Conservation (phyloP, 305 asterid genomes). For the Petunia hybrid region DNA sequence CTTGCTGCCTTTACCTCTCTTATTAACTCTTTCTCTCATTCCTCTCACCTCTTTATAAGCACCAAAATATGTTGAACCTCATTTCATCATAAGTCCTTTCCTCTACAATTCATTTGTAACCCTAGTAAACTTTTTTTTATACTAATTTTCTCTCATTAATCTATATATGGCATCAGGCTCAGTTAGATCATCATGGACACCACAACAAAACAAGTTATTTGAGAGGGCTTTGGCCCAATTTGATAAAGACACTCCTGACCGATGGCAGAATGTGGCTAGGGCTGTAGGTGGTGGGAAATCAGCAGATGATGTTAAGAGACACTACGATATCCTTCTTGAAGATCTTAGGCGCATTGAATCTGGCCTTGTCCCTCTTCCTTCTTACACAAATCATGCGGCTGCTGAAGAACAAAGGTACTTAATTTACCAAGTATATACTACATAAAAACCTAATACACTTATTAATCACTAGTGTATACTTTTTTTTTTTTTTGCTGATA, state of each 20-base stretch:
- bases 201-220: conserved; percentile 74
- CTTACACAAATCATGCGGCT: conserved; percentile 41
- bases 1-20: conserved; percentile 19
- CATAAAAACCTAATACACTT: background rate
- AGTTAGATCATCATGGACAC: conserved; percentile 61
- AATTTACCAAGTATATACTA: background rate
- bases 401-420: conserved; percentile 41
- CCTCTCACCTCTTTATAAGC: conserved; percentile 14
- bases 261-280: conserved; percentile 81
- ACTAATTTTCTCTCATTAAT: too few species aligned
- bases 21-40: conserved; percentile 1
- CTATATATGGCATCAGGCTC: conserved; percentile 59
- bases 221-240: conserved; percentile 77
- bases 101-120: background rate
- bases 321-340: conserved; percentile 70
- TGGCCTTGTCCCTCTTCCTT: conserved; percentile 70
- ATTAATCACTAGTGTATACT: too few species aligned
- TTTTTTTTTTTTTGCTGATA: too few species aligned
- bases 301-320: conserved; percentile 67
- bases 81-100: background rate
- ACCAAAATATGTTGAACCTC: background rate
- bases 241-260: conserved; percentile 72
- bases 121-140: too few species aligned
- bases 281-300: conserved; percentile 80
- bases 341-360: conserved; percentile 78